These are phyloP conservation scores for Fusarium ambrosium DNA, from an alignment of 2,329 filamentous ascomycete species.

Conservation along the genomic window DNA sequence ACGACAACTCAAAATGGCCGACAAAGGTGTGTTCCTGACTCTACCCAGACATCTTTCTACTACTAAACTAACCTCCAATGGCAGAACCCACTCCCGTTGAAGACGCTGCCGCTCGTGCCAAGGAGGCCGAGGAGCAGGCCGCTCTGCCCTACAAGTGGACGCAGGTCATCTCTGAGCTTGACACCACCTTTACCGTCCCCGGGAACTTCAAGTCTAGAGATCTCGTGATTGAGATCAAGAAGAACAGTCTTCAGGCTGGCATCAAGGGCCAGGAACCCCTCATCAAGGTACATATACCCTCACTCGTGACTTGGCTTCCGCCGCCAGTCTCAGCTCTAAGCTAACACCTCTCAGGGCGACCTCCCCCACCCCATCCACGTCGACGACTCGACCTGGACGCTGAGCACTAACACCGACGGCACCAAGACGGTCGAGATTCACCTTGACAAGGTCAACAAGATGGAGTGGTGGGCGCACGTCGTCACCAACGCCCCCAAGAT, in stretches of 20 bases:
- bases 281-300: constrained; percentile 73
- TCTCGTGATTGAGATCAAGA: constrained; percentile 85
- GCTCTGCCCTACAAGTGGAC: constrained; percentile 97
- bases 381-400: constrained; percentile 96
- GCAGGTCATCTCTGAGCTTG: constrained; percentile 90
- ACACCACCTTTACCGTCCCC: constrained; percentile 82
- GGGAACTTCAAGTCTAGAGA: constrained; percentile 88
- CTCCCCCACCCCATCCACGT: constrained; percentile 83
- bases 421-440: constrained; percentile 80
- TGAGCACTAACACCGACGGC: constrained; percentile 79
- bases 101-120: constrained; percentile 71
- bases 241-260: constrained; percentile 80
- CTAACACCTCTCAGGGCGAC: constrained; percentile 72
- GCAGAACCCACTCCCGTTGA: constrained; percentile 69
- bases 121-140: constrained; percentile 89
- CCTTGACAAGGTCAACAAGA: constrained; percentile 95
- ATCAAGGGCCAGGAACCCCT: constrained; percentile 91
- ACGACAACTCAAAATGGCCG: constrained; percentile 53
- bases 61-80: neutral
- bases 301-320: neutral
- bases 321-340: neutral
- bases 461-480: constrained; percentile 98
- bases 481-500: constrained; percentile 89
- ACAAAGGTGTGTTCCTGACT: constrained; percentile 52
- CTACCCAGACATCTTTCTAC: constrained; percentile 7